Evolutionary conservation across 805 yeast genomes (phyloP).

Genomic region (Metschnikowia vanudenii): DNA sequence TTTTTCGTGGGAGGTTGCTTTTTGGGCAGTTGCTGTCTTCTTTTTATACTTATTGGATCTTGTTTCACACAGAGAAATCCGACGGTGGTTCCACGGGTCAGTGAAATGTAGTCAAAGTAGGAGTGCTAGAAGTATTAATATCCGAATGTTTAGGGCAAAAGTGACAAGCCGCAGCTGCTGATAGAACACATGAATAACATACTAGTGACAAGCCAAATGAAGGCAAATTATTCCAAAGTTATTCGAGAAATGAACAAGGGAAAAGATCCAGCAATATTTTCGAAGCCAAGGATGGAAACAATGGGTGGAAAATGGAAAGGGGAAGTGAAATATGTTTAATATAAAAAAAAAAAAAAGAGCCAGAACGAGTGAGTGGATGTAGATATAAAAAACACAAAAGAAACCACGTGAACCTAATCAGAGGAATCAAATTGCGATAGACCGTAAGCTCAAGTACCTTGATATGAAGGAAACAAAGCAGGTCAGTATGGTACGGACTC

Average conservation of each 20-base stretch:
- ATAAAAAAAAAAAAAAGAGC: background rate
- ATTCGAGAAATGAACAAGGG: background rate
- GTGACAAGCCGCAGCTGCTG: background rate
- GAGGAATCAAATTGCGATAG: constrained; percentile 12
- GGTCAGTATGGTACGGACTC: constrained; percentile 10
- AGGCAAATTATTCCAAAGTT: background rate
- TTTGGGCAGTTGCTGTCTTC: too few species aligned
- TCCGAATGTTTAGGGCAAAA: background rate
- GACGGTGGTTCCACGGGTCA: too few species aligned
- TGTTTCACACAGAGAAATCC: background rate
- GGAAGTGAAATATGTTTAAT: background rate
- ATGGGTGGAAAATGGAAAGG: background rate
- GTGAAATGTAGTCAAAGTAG: background rate
- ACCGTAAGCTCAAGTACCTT: constrained; percentile 9
- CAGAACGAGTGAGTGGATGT: constrained; percentile 6
- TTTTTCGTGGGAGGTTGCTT: too few species aligned
- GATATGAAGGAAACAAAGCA: constrained; percentile 1
- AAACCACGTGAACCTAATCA: constrained; percentile 23
- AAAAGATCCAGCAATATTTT: background rate
- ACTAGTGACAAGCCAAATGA: background rate
- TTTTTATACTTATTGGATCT: too few species aligned
- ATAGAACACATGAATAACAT: background rate
- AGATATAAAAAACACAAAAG: constrained; percentile 9
- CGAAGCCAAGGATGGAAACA: background rate
- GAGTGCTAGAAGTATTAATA: constrained; percentile 8